phyloP scores from a whole-genome alignment of 148 eudicot genomes.

The Cornus florida region DNA sequence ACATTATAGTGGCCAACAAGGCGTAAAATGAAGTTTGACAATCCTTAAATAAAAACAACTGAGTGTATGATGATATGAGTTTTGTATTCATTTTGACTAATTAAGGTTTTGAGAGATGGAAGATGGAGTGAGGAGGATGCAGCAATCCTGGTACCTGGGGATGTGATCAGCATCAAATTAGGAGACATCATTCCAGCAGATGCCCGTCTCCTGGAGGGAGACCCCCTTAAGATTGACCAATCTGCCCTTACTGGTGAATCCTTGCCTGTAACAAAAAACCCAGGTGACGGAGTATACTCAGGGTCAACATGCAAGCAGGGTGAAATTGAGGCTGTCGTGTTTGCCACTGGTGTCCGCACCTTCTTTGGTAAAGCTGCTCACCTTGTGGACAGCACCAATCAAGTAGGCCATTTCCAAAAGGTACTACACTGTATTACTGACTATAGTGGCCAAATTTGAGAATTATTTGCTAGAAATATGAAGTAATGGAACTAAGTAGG shows the following conservation, averaged over 20 bases:
- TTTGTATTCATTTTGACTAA: not conserved
- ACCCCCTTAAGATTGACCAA: conserved; percentile 77
- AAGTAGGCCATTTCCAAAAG: conserved; percentile 84
- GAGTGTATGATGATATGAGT: not conserved
- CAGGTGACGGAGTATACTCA: conserved; percentile 69
- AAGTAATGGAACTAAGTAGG: too few species aligned
- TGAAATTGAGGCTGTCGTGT: conserved; percentile 77
- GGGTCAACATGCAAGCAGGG: conserved; percentile 95
- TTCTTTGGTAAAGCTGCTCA: conserved; percentile 93
- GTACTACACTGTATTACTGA: conserved; percentile 22
- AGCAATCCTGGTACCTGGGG: conserved; percentile 73
- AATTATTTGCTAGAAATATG: too few species aligned
- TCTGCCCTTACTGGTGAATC: conserved; percentile 90
- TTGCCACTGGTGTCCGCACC: conserved; percentile 84
- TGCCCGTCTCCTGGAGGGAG: conserved; percentile 79
- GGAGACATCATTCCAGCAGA: conserved; percentile 86
- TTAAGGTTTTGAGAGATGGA: conserved; percentile 60
- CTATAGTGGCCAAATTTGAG: not conserved
- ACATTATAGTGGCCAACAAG: not conserved
- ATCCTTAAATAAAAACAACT: not conserved
- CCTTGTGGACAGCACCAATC: conserved; percentile 78
- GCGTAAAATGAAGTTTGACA: not conserved
- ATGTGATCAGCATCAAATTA: conserved; percentile 66
- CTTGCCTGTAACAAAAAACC: conserved; percentile 65
- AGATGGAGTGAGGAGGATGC: conserved; percentile 69